Percentiles rank a stretch among this genome's conserved stretches.
Evolutionary conservation across 805 yeast genomes (phyloP).

Genomic region (Huiozyma naganishii): DNA sequence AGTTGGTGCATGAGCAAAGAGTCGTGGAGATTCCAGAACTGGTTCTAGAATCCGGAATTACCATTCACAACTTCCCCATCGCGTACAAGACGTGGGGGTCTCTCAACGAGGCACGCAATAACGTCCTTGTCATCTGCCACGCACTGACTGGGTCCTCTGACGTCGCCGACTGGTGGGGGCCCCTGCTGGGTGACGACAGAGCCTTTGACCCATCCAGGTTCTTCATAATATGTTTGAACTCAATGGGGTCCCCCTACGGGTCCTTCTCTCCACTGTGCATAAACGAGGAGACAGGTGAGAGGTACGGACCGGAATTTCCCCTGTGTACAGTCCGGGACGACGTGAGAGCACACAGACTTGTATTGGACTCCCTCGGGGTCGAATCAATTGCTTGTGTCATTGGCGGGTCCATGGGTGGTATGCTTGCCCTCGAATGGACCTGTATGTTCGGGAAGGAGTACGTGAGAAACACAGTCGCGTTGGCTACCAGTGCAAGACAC

Average conservation of each 20-base stretch:
- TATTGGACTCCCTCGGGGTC: slow-evolving; percentile 75
- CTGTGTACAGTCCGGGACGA: slow-evolving; percentile 91
- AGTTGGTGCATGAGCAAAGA: slow-evolving; percentile 64
- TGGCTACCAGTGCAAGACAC: slow-evolving; percentile 90
- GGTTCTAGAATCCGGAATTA: slow-evolving; percentile 73
- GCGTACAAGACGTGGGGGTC: slow-evolving; percentile 96
- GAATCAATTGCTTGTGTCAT: slow-evolving; percentile 69
- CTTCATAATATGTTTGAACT: slow-evolving; percentile 78
- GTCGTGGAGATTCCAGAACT: slow-evolving; percentile 68
- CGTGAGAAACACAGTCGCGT: slow-evolving; percentile 62
- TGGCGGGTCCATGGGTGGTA: slow-evolving; percentile 99
- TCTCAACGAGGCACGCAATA: slow-evolving; percentile 55
- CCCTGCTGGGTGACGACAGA: slow-evolving; percentile 64
- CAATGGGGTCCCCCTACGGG: slow-evolving; percentile 96
- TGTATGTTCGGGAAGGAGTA: slow-evolving; percentile 49
- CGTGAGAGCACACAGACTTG: slow-evolving; percentile 62
- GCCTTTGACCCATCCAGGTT: slow-evolving; percentile 88
- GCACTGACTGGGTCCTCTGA: slow-evolving; percentile 94
- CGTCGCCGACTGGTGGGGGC: slow-evolving; percentile 99
- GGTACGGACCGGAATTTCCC: slow-evolving; percentile 93
- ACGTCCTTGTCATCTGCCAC: slow-evolving; percentile 86
- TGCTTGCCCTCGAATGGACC: slow-evolving; percentile 85
- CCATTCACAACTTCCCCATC: slow-evolving; percentile 62
- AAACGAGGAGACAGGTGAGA: slow-evolving; percentile 63
- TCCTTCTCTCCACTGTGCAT: slow-evolving; percentile 81